These are phyloP conservation scores for Thielaviopsis ethacetica DNA, from an alignment of 2,329 filamentous ascomycete genomes.

Conservation along the genomic window DNA sequence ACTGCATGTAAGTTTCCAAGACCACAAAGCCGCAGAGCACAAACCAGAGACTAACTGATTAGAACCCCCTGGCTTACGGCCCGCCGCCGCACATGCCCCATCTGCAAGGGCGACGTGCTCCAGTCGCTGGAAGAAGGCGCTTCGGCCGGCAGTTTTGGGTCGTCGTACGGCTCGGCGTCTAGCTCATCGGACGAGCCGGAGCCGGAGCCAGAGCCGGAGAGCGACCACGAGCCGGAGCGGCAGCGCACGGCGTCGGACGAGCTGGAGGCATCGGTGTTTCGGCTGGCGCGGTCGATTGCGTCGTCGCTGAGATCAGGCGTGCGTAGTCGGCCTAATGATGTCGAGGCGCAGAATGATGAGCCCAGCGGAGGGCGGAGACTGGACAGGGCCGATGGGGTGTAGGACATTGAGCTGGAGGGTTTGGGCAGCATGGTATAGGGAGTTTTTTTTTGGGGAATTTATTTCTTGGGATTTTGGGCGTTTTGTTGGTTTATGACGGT, in stretches of 20 bases:
- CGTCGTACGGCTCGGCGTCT: background rate
- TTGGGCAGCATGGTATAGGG: background rate
- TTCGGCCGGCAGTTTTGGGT: background rate
- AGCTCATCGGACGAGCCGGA: background rate
- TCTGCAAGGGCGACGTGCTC: conserved; percentile 96
- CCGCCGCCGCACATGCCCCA: conserved; percentile 87
- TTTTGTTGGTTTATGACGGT: background rate
- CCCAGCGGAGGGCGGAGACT: background rate
- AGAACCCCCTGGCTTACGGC: conserved; percentile 96
- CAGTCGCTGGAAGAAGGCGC: conserved; percentile 32
- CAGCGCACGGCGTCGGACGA: background rate
- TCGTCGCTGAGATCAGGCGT: background rate
- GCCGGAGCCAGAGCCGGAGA: too few relatives aligned
- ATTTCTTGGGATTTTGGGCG: background rate
- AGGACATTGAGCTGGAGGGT: background rate
- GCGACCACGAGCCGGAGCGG: too few relatives aligned
- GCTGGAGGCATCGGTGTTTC: conserved; percentile 3
- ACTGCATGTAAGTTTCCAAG: conserved; percentile 91
- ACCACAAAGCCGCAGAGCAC: background rate
- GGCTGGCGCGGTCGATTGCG: background rate
- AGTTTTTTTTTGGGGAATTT: background rate
- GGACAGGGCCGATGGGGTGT: background rate
- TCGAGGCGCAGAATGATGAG: background rate
- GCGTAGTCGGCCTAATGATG: background rate
- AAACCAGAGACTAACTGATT: conserved; percentile 14